Evolutionary conservation across 352 stramenopile genomes (phyloP).

Genomic region (Globisporangium nunn): DNA sequence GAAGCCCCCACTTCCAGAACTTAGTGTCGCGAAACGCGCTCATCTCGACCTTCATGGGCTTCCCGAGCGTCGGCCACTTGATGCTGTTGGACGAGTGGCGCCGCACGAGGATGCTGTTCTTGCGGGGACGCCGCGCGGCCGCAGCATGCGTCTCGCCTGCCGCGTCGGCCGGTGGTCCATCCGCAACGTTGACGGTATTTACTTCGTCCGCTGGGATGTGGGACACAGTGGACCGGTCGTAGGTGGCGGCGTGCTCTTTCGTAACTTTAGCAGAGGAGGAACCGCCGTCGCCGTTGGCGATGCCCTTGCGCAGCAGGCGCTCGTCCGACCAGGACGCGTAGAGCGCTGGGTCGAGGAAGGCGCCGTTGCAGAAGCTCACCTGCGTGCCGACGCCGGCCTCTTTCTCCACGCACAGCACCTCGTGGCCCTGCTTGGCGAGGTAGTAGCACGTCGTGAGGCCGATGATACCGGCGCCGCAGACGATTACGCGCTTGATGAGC

Average conservation of each 20-base stretch:
- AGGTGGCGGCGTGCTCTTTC: conserved; percentile 6
- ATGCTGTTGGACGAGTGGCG: conserved; percentile 11
- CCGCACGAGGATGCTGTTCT: conserved; percentile 14
- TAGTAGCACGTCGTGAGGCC: conserved; percentile 83
- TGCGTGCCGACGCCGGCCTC: conserved; percentile 73
- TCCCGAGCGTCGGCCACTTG: conserved; percentile 38
- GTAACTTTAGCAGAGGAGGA: conserved; percentile 1
- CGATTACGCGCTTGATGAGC: conserved; percentile 76
- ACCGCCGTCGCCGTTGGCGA: conserved; percentile 11
- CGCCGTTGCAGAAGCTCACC: conserved; percentile 74
- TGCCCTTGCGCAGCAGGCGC: conserved; percentile 44
- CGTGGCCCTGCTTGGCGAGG: conserved; percentile 76
- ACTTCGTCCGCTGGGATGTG: background rate
- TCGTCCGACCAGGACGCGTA: conserved; percentile 81
- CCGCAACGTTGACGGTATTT: conserved; percentile 18
- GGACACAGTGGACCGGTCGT: conserved; percentile 12
- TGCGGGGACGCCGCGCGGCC: conserved; percentile 4
- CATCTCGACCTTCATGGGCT: conserved; percentile 82
- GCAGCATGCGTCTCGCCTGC: conserved; percentile 14
- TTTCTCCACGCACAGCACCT: conserved; percentile 84
- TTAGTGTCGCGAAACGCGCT: conserved; percentile 70
- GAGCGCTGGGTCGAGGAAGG: conserved; percentile 75
- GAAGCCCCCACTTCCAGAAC: conserved; percentile 84
- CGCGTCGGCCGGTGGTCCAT: conserved; percentile 27
- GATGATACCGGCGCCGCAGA: conserved; percentile 82